Evolutionary conservation across 164 flowering plant species (phyloP).

Genomic region (Aristolochia contorta): DNA sequence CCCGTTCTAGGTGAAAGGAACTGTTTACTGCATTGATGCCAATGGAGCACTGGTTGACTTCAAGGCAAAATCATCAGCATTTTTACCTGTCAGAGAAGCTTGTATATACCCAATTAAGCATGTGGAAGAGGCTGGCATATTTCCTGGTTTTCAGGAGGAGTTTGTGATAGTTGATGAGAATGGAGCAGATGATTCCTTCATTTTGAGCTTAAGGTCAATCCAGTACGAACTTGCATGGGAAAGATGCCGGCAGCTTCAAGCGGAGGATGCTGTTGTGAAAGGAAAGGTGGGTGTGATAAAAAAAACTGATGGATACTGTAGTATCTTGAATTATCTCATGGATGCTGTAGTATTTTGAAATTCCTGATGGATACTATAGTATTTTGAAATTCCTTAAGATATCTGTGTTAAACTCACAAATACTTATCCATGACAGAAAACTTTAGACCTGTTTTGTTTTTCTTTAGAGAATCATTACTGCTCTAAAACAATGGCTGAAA

Average conservation of each 20-base stretch:
- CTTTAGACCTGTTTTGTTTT: too few relatives aligned
- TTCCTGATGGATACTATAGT: too few relatives aligned
- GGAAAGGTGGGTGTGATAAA: conserved; percentile 58
- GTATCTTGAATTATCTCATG: too few relatives aligned
- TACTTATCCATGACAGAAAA: too few relatives aligned
- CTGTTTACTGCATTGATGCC: conserved; percentile 45
- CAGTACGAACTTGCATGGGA: conserved; percentile 94
- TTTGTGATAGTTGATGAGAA: conserved; percentile 76
- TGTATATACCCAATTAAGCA: conserved; percentile 56
- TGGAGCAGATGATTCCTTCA: conserved; percentile 70
- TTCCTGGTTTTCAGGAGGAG: conserved; percentile 72
- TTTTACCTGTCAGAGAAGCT: conserved; percentile 71
- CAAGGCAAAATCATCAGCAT: conserved; percentile 82
- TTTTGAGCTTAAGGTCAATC: conserved; percentile 57
- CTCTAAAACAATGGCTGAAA: too few relatives aligned
- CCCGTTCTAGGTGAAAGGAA: conserved; percentile 65
- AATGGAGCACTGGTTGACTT: conserved; percentile 82
- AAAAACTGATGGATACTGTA: too few relatives aligned
- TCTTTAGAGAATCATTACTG: too few relatives aligned
- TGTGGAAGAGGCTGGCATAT: conserved; percentile 75
- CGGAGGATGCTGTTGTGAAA: conserved; percentile 89
- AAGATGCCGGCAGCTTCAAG: conserved; percentile 87
- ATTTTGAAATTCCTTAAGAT: too few relatives aligned
- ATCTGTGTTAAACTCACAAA: too few relatives aligned
- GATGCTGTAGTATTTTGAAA: too few relatives aligned